A percentile compares a stretch with the other conserved stretches of the same genome.
Evolutionary conservation across 2,329 filamentous ascomycete species (phyloP).

Genomic region (Arthrobotrys conoides): DNA sequence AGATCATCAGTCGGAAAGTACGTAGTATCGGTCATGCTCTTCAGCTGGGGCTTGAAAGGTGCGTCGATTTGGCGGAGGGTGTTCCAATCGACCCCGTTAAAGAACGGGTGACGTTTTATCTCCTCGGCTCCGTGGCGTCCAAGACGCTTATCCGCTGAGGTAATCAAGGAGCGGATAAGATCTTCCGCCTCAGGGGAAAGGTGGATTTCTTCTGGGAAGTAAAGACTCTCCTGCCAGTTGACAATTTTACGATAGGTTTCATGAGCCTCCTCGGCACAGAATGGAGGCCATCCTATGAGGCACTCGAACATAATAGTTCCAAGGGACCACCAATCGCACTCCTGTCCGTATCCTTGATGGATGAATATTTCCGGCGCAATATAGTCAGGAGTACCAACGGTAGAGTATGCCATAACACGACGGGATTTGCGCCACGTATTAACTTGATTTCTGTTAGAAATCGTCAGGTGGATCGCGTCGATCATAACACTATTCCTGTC

Average conservation of each 20-base stretch:
- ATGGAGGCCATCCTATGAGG: conserved; percentile 97
- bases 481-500: conserved; percentile 95
- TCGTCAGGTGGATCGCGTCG: conserved; percentile 97
- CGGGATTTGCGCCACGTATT: conserved; percentile 99
- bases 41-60: conserved; percentile 93
- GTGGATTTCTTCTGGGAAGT: conserved; percentile 95
- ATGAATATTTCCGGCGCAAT: conserved; percentile 99
- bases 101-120: conserved; percentile 95
- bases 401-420: conserved; percentile 96
- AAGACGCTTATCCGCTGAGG: conserved; percentile 91
- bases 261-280: conserved; percentile 97
- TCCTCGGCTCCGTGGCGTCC: conserved; percentile 88
- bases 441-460: conserved; percentile 97
- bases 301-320: conserved; percentile 99
- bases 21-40: conserved; percentile 93
- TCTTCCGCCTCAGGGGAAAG: conserved; percentile 90
- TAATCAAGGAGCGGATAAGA: conserved; percentile 92
- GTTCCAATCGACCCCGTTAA: conserved; percentile 96
- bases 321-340: conserved; percentile 99
- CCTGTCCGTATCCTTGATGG: conserved; percentile 93
- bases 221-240: conserved; percentile 94
- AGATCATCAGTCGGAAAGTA: conserved; percentile 99
- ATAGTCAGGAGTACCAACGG: conserved; percentile 97
- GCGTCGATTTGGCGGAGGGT: conserved; percentile 91
- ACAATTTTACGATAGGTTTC: conserved; percentile 99